phyloP scores from a whole-genome alignment of 2,329 filamentous ascomycete genomes.

The Blastomyces parvus region DNA sequence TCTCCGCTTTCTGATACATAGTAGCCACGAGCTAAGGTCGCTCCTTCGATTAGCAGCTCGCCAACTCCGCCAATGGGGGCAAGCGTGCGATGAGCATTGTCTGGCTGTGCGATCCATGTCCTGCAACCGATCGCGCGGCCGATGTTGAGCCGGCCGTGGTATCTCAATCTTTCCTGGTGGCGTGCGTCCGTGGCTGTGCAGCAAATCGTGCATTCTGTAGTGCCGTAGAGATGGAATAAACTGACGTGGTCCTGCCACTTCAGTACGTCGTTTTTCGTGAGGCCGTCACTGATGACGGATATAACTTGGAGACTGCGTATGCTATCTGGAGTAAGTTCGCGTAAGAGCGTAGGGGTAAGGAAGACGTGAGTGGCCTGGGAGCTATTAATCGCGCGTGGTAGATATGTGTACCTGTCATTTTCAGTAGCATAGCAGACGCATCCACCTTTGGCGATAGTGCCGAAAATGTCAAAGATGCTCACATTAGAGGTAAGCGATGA shows the following conservation, averaged over 20 bases:
- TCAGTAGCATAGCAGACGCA: slow-evolving; percentile 1
- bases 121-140: neutral
- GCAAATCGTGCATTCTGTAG: neutral
- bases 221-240: slow-evolving; percentile 5
- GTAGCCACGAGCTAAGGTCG: slow-evolving; percentile 10
- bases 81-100: neutral
- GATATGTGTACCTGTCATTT: neutral
- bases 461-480: slow-evolving; percentile 5
- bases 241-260: slow-evolving; percentile 4
- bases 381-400: neutral
- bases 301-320: neutral
- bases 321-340: neutral
- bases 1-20: neutral
- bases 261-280: neutral
- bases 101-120: slow-evolving; percentile 5
- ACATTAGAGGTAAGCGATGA: neutral
- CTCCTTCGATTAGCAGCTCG: slow-evolving; percentile 24
- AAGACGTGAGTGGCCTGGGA: neutral
- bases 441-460: slow-evolving; percentile 1
- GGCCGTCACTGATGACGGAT: neutral
- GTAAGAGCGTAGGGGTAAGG: neutral
- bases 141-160: slow-evolving; percentile 2
- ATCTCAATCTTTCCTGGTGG: slow-evolving; percentile 3
- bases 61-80: slow-evolving; percentile 22
- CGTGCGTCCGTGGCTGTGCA: neutral